These are phyloP conservation scores for Candida ipomoeae DNA, from an alignment of 805 yeast species.

Conservation along the genomic window DNA sequence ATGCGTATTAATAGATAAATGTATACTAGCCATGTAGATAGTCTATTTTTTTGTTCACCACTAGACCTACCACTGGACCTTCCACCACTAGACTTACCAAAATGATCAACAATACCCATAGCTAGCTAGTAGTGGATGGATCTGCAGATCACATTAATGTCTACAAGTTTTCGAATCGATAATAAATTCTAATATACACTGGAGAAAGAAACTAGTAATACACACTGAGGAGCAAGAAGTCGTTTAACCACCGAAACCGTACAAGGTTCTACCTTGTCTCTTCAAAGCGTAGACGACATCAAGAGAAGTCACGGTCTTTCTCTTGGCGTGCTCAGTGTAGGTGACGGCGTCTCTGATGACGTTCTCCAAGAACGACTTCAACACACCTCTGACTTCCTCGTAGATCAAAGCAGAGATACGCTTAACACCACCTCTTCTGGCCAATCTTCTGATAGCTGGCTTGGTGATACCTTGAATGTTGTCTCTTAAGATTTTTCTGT, in stretches of 20 bases:
- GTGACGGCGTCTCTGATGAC: slow-evolving; percentile 99
- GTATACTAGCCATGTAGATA: background rate
- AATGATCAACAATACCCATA: too few relatives aligned
- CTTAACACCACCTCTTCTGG: slow-evolving; percentile 99
- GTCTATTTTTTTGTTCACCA: too few relatives aligned
- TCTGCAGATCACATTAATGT: too few relatives aligned
- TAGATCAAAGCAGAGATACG: slow-evolving; percentile 98
- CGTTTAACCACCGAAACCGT: slow-evolving; percentile 96
- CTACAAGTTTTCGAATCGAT: slow-evolving; percentile 12
- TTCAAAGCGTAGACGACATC: slow-evolving; percentile 98
- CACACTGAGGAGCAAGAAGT: slow-evolving; percentile 10
- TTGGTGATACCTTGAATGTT: slow-evolving; percentile 99
- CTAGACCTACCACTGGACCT: background rate
- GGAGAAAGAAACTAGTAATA: slow-evolving; percentile 20
- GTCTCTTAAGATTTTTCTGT: slow-evolving; percentile 98
- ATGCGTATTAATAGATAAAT: background rate
- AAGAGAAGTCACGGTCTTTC: slow-evolving; percentile 98
- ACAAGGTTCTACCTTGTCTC: slow-evolving; percentile 99
- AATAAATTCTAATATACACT: slow-evolving; percentile 22
- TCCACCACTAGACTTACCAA: background rate
- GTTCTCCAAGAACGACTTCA: slow-evolving; percentile 92
- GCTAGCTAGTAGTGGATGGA: too few relatives aligned
- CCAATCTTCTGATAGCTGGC: slow-evolving; percentile 99
- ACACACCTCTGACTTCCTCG: slow-evolving; percentile 97
- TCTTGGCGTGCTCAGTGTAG: slow-evolving; percentile 99